Percentiles rank a stretch among this genome's conserved stretches.
phyloP scores from a whole-genome alignment of 176 grass and related monocot species.

The Carex myosuroides region DNA sequence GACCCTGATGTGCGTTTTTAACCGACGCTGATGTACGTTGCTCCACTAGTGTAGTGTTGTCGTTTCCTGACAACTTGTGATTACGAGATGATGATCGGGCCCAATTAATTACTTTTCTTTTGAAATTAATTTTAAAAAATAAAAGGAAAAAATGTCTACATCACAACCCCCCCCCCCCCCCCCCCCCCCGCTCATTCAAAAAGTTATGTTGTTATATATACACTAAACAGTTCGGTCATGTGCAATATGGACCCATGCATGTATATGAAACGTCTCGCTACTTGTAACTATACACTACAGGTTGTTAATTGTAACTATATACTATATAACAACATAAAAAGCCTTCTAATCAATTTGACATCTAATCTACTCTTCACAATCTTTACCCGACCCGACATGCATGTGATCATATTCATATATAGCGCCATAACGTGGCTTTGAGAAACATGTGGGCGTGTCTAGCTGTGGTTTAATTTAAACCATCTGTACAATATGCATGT shows the following conservation, averaged over 20 bases:
- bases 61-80: not conserved
- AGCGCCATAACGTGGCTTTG: not conserved
- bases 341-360: not conserved
- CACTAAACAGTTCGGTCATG: not conserved
- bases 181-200: not conserved
- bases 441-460: constrained; percentile 13
- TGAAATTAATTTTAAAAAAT: not conserved
- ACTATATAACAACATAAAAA: not conserved
- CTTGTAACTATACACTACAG: not conserved
- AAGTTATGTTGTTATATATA: not conserved
- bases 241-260: not conserved
- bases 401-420: not conserved
- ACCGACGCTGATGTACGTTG: too few relatives aligned
- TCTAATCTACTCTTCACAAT: not conserved
- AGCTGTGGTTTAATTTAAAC: not conserved
- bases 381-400: not conserved
- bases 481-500: not conserved
- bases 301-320: not conserved
- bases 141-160: too few relatives aligned
- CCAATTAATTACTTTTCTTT: not conserved
- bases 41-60: too few relatives aligned
- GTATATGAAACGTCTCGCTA: not conserved
- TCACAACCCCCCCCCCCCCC: too few relatives aligned
- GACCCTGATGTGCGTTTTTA: too few relatives aligned
- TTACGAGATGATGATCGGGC: not conserved